Conservation (phyloP, 192 early-diverging fungal species). For the Coemansia sp. region DNA sequence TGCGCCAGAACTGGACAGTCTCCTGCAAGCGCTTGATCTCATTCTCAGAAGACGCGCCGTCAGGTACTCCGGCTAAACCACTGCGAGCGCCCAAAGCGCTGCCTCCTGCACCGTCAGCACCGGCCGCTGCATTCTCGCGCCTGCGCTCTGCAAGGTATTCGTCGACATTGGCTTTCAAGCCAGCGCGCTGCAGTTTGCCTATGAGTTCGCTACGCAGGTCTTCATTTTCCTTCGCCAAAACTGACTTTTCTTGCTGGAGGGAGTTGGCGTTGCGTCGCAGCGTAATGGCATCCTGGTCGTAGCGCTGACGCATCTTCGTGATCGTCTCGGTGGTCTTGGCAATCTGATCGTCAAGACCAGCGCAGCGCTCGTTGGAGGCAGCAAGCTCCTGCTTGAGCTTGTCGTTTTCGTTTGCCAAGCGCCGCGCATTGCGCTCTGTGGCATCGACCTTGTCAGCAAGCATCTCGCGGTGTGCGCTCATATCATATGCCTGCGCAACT, state of each 20-base stretch:
- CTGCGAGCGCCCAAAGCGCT: neutral
- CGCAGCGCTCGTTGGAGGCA: slow-evolving; percentile 59
- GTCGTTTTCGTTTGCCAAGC: slow-evolving; percentile 58
- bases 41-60: slow-evolving; percentile 18
- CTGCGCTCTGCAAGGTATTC: slow-evolving; percentile 48
- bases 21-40: slow-evolving; percentile 40
- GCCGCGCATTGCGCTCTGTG: slow-evolving; percentile 22
- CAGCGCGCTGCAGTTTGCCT: slow-evolving; percentile 56
- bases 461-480: slow-evolving; percentile 24
- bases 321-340: slow-evolving; percentile 31
- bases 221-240: slow-evolving; percentile 60
- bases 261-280: slow-evolving; percentile 59
- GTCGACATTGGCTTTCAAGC: slow-evolving; percentile 51
- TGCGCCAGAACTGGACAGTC: slow-evolving; percentile 44
- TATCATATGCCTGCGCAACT: slow-evolving; percentile 37
- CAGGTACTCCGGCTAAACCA: neutral
- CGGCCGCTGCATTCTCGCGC: slow-evolving; percentile 5
- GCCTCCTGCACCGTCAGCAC: neutral
- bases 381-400: slow-evolving; percentile 59
- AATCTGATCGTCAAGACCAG: slow-evolving; percentile 59
- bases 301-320: slow-evolving; percentile 57
- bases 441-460: slow-evolving; percentile 30
- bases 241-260: slow-evolving; percentile 65
- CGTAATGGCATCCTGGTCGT: slow-evolving; percentile 65
- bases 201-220: slow-evolving; percentile 61